Conservation (phyloP, 2,329 filamentous ascomycete species). For the Fusarium pseudoanthophilum region DNA sequence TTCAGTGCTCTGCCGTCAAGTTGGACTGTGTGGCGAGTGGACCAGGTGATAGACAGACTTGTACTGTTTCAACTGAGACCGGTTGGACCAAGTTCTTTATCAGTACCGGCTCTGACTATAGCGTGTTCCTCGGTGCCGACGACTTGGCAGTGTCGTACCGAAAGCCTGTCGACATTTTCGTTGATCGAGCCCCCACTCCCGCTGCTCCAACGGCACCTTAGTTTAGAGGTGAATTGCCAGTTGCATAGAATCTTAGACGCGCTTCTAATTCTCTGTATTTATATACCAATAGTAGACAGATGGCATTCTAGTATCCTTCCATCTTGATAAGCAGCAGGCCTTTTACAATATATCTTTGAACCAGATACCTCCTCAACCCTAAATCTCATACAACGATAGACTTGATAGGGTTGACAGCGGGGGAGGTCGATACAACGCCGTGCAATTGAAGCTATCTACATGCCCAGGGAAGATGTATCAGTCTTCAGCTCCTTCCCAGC, state of each 20-base stretch:
- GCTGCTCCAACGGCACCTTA: neutral
- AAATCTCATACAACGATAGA: no score
- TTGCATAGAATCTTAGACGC: accelerated
- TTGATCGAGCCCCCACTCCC: neutral
- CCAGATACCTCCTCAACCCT: no score
- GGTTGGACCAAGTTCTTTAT: neutral
- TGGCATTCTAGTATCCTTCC: no score
- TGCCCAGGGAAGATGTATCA: no score
- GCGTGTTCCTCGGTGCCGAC: neutral
- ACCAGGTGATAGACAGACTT: neutral
- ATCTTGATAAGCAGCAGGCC: no score
- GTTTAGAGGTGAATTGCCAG: accelerated
- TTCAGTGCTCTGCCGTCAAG: neutral
- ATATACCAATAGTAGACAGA: no score
- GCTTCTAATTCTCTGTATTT: accelerated
- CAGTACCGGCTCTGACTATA: accelerated
- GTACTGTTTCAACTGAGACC: neutral
- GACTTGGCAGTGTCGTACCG: accelerated
- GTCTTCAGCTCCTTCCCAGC: no score
- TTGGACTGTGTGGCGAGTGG: neutral
- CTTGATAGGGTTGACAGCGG: no score
- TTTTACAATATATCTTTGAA: no score
- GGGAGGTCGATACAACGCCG: no score
- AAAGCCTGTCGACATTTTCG: neutral
- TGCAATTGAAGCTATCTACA: no score